Evolutionary conservation across 148 eudicot genomes (phyloP).

Genomic region (Vaccinium myrtillus): DNA sequence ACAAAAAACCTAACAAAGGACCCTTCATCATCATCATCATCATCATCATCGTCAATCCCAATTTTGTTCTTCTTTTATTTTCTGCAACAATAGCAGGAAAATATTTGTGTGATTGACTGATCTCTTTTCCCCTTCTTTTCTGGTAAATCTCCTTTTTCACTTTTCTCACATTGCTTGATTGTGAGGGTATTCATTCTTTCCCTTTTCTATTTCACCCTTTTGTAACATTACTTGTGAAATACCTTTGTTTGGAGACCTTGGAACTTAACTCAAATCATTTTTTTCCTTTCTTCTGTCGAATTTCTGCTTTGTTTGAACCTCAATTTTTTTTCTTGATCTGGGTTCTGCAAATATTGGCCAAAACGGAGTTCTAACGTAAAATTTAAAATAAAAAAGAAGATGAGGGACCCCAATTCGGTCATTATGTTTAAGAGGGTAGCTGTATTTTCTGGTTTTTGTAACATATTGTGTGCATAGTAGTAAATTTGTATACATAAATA

Average conservation of each 20-base stretch:
- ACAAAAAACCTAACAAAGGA: neutral
- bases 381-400: conserved; percentile 12
- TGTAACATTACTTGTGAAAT: conserved; percentile 6
- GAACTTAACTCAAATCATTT: neutral
- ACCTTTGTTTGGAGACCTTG: neutral
- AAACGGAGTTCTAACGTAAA: conserved; percentile 23
- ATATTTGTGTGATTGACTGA: conserved; percentile 21
- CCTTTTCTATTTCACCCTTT: conserved; percentile 16
- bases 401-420: conserved; percentile 45
- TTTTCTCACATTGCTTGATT: conserved; percentile 50
- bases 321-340: conserved; percentile 26
- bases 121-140: conserved; percentile 20
- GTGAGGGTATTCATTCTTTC: conserved; percentile 51
- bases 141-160: conserved; percentile 32
- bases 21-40: conserved; percentile 1
- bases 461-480: conserved; percentile 27
- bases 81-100: conserved; percentile 3
- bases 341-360: conserved; percentile 20
- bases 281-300: conserved; percentile 8
- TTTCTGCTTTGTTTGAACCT: conserved; percentile 35
- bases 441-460: conserved; percentile 20
- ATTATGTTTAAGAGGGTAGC: conserved; percentile 29
- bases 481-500: conserved; percentile 9
- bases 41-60: neutral
- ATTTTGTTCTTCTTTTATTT: neutral